Evolutionary conservation across 768 basidiomycete species (phyloP), one percentile per base, ranked within the genome.

Genomic region (Psilocybe cyanescens): DNA sequence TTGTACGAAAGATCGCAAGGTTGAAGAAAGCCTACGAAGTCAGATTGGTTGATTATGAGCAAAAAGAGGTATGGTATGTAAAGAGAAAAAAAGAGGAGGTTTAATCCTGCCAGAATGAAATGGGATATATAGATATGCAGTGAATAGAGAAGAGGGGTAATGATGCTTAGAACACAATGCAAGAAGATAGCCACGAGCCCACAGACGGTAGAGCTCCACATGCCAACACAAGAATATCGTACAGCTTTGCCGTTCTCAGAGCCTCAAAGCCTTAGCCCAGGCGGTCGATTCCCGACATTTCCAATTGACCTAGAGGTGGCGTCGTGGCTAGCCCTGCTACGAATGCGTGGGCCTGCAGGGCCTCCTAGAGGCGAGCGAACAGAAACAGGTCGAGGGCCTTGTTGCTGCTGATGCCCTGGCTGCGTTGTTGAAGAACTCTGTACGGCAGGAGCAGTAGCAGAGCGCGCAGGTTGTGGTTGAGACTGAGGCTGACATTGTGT

Each of bases 301-400:
- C 60, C 37, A 41, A 49, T 29, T 17, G 56, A 1, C 17, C 48
- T 39, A 37, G 37, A 8, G 8, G 37, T 44, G 3, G 59, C 41
- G 39, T 64, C 50, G 30, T 64, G 55, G 55, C 64, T 66, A 37
- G 55, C 55, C 51, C 60, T 61, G 30, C 58, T 62, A 37, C 61
- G 55, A 17, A 66, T 68, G 30, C 72, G 65, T 12, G 72, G 72
- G 16, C 72, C 72, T 46, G 67, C 63, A 16, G 72, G 72, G 1
- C 69, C 70, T 45, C 58, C 62, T 16, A 68, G 64, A 7, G 71
- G 71, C 3, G 71, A 72, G 3, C 72, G 70, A 0, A 66, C 60
- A 12, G 66, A 63, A 47, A 54, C 17, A 24, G 60, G 63, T 46
- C 44, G 56, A 31, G 30, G 31, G 39, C 19, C 55, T 17, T 33